Base-by-base conservation (phyloP, 345 rosid species). In the Carallia brachiata region DNA sequence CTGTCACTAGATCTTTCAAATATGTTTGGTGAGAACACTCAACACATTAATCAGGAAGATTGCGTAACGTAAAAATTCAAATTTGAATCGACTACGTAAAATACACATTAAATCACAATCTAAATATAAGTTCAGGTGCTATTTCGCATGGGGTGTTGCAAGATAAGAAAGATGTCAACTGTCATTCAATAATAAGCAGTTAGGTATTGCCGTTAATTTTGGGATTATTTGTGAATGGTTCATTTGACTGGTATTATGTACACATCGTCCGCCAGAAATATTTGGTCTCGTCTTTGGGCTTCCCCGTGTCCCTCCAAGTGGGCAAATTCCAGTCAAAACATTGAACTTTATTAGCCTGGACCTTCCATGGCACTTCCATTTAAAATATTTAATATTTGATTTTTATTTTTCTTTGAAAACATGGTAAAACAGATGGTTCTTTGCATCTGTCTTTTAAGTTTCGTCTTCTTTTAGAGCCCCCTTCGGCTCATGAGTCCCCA, bases 251-350 rank as follows among this genome's bases (percentile, higher is more conserved):
- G 52, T 19, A 23, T 32, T n/a, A n/a, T n/a, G n/a, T n/a, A n/a
- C n/a, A 32, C 55, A 54, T 61, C 57, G 40, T 65, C 58, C 65
- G 78, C 54, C 61, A 48, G 61, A 37, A 63, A 64, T 65, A 65
- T 52, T 54, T 61, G n/a, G n/a, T n/a, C n/a, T 34, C 5, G 27
- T 70, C 57, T 70, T 40, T 31, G 64, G 67, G 68, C 70, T 18
- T 62, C 70, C 65, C 1, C 32, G 57, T 4, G 2, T 57, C 31
- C 44, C 73, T 40, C 6, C 12, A 30, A 23, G 65, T 61, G 37
- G 75, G 55, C 75, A 66, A 74, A 74, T 12, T 85, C 81, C 31
- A 53, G 82, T 78, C 83, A 80, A 81, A 72, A 62, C 34, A 63
- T 75, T 30, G 53, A 23, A 58, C 34, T 44, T 0, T 30, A 48